A percentile compares a stretch with the other conserved stretches of the same genome.
Conservation (phyloP, 495 filamentous ascomycete genomes). For the Talaromyces nanjingensis region DNA sequence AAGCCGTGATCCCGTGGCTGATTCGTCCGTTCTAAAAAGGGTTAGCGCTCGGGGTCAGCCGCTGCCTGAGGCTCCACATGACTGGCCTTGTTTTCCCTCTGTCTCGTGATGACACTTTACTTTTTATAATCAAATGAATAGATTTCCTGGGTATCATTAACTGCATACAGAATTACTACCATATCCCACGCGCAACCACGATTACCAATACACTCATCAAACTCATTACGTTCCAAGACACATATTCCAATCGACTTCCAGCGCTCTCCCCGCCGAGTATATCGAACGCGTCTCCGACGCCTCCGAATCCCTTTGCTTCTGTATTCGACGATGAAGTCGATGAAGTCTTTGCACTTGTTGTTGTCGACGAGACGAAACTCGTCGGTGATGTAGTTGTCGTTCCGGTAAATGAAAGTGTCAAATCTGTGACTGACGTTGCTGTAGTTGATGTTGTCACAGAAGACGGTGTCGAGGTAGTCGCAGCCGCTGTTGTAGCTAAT, state of each 20-base stretch:
- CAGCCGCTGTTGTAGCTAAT: neutral
- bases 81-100: neutral
- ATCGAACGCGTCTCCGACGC: conserved; percentile 7
- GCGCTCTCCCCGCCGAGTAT: conserved; percentile 7
- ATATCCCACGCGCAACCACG: neutral
- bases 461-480: neutral
- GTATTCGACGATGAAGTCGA: conserved; percentile 1
- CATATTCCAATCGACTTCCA: neutral
- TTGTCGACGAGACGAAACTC: neutral
- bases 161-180: neutral
- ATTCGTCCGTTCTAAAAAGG: neutral
- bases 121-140: neutral
- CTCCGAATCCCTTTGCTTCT: conserved; percentile 8
- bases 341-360: neutral
- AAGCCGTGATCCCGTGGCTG: neutral
- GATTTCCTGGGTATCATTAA: neutral
- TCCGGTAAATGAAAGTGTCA: neutral
- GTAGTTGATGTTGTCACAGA: neutral
- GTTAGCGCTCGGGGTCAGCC: neutral
- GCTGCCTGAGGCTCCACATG: neutral
- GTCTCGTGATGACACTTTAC: neutral
- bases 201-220: neutral
- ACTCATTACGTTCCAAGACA: neutral
- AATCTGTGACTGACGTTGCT: neutral
- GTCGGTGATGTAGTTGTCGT: neutral